Evolutionary conservation across 352 stramenopile genomes (phyloP).

Genomic region (Pythium sp.): DNA sequence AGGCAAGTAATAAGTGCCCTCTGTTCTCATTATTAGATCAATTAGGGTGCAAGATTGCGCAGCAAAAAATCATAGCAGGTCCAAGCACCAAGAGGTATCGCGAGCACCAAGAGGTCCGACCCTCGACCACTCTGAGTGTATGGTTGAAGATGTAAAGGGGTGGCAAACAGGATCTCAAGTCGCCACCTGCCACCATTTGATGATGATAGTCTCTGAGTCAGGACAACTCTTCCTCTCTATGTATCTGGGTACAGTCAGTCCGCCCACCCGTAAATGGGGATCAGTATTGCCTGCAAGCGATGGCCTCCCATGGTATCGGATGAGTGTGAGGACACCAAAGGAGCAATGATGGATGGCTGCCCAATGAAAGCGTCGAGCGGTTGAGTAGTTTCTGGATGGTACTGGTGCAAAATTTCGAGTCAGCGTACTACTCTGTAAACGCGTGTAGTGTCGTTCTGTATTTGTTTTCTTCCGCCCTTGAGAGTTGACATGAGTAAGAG

Average conservation of each 20-base stretch:
- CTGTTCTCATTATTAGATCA: background rate
- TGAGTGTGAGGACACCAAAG: background rate
- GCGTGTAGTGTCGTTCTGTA: background rate
- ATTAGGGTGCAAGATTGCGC: background rate
- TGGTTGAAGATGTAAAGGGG: background rate
- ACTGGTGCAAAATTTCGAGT: background rate
- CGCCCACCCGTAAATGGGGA: background rate
- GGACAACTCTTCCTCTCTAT: background rate
- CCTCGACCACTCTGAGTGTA: background rate
- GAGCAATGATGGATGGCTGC: background rate
- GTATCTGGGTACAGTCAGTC: background rate
- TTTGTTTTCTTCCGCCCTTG: background rate
- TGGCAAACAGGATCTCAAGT: background rate
- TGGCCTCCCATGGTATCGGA: background rate
- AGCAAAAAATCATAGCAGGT: background rate
- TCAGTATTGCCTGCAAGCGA: background rate
- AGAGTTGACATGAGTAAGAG: background rate
- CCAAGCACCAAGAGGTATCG: background rate
- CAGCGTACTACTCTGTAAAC: background rate
- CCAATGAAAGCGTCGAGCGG: background rate
- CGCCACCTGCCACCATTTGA: background rate
- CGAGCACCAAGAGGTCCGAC: no score
- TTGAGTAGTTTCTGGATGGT: no score
- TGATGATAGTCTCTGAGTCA: background rate
- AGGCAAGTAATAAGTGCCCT: no score